Percentiles rank a stretch among this genome's conserved stretches.
These are phyloP conservation scores for Lactarius tabidus DNA, from an alignment of 768 basidiomycete species.

Conservation along the genomic window DNA sequence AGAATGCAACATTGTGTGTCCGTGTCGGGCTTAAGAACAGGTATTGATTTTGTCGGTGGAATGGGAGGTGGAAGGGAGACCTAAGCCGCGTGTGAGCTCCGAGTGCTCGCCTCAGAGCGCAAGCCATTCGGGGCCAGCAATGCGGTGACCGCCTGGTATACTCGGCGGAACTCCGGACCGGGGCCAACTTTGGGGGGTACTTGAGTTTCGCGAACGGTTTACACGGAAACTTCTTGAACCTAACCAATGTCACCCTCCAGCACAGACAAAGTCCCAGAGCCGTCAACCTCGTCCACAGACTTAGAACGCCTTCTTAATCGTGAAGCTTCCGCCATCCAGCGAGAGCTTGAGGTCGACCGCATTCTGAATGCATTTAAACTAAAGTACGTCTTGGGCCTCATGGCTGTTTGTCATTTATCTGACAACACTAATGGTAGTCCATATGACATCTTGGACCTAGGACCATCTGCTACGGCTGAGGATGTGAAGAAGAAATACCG, in stretches of 20 bases:
- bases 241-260: conserved; percentile 6
- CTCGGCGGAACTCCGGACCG: neutral
- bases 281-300: conserved; percentile 38
- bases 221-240: neutral
- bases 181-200: neutral
- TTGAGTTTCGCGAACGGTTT: too few species aligned
- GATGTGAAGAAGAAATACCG: conserved; percentile 89
- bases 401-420: neutral
- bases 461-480: conserved; percentile 61
- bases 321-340: conserved; percentile 81
- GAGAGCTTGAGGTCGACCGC: conserved; percentile 86
- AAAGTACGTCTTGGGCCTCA: conserved; percentile 55
- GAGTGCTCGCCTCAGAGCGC: neutral
- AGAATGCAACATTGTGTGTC: neutral
- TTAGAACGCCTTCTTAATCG: conserved; percentile 76
- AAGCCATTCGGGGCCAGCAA: neutral
- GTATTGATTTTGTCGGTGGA: neutral
- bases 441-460: conserved; percentile 89
- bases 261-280: conserved; percentile 5
- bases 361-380: conserved; percentile 94
- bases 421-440: conserved; percentile 50
- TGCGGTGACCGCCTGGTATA: neutral
- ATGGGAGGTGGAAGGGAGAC: neutral
- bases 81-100: neutral
- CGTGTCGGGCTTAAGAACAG: neutral